A percentile compares a stretch with the other conserved stretches of the same genome.
phyloP scores from a whole-genome alignment of 768 basidiomycete species.

The Lentinula raphanica region DNA sequence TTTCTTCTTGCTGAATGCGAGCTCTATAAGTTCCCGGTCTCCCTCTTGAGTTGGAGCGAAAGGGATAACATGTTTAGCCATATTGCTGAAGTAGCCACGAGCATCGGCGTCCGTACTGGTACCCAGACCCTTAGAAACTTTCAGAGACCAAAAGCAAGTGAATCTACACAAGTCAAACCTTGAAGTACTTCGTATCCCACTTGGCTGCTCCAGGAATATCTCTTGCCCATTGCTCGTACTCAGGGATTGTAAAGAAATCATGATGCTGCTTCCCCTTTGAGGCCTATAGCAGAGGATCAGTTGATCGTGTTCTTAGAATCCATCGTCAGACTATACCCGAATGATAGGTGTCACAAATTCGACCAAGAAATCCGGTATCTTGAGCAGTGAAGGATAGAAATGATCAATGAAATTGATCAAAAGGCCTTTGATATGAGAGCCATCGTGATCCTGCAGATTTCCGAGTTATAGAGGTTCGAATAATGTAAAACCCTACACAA shows the following conservation, averaged over 20 bases:
- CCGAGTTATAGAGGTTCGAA: slow-evolving; percentile 1
- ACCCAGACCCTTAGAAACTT: slow-evolving; percentile 74
- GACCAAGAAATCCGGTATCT: slow-evolving; percentile 85
- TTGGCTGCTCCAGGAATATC: slow-evolving; percentile 67
- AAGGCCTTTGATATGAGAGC: slow-evolving; percentile 99
- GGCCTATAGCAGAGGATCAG: slow-evolving; percentile 36
- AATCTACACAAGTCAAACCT: slow-evolving; percentile 45
- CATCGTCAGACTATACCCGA: slow-evolving; percentile 48
- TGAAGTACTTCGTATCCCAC: slow-evolving; percentile 96
- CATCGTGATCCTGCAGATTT: slow-evolving; percentile 87
- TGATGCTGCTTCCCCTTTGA: slow-evolving; percentile 72
- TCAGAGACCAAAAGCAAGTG: not conserved
- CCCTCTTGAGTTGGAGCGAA: slow-evolving; percentile 78
- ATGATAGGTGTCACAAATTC: slow-evolving; percentile 99
- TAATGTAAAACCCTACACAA: slow-evolving; percentile 14
- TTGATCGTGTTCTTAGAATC: not conserved
- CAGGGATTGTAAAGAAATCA: slow-evolving; percentile 96
- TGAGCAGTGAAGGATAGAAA: slow-evolving; percentile 92
- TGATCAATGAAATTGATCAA: slow-evolving; percentile 97
- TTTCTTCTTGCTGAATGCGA: slow-evolving; percentile 99
- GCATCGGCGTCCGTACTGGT: slow-evolving; percentile 88
- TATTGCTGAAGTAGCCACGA: slow-evolving; percentile 86
- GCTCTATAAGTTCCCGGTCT: slow-evolving; percentile 86
- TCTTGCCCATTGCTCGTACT: slow-evolving; percentile 91
- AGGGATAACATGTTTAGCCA: slow-evolving; percentile 91